phyloP scores from a whole-genome alignment of 352 stramenopile genomes.

The Globisporangium abappressorium region DNA sequence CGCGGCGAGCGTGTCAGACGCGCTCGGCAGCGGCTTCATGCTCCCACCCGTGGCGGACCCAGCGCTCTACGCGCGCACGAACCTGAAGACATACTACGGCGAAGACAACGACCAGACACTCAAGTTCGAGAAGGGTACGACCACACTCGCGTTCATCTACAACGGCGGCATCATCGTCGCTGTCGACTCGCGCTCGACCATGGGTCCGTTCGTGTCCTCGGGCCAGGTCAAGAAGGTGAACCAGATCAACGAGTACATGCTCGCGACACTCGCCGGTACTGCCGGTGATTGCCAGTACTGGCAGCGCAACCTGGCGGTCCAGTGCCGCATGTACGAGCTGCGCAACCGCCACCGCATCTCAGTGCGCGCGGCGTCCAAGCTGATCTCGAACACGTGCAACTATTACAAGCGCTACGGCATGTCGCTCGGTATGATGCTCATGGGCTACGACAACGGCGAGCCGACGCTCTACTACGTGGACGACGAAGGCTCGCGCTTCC shows the following conservation, averaged over 20 bases:
- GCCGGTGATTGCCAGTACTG: slow-evolving; percentile 99
- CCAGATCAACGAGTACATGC: slow-evolving; percentile 99
- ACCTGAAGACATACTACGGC: slow-evolving; percentile 97
- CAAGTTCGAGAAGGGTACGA: slow-evolving; percentile 99
- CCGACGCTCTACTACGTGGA: slow-evolving; percentile 99
- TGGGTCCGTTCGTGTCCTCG: slow-evolving; percentile 98
- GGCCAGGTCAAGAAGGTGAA: slow-evolving; percentile 99
- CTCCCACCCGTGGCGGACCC: slow-evolving; percentile 84
- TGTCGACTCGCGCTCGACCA: slow-evolving; percentile 99
- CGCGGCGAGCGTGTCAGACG: slow-evolving; percentile 21
- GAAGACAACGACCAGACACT: slow-evolving; percentile 94
- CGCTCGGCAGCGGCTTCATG: slow-evolving; percentile 60
- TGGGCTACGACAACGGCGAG: slow-evolving; percentile 97
- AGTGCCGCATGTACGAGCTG: slow-evolving; percentile 97
- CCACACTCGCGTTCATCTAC: slow-evolving; percentile 99
- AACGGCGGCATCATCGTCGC: slow-evolving; percentile 97
- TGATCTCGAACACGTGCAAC: slow-evolving; percentile 99
- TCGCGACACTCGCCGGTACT: slow-evolving; percentile 98
- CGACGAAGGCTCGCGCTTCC: slow-evolving; percentile 97
- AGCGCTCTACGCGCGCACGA: slow-evolving; percentile 92
- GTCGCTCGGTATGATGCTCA: slow-evolving; percentile 99
- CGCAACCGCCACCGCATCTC: slow-evolving; percentile 99
- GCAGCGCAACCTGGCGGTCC: slow-evolving; percentile 97
- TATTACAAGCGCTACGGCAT: slow-evolving; percentile 92
- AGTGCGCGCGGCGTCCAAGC: slow-evolving; percentile 97